Evolutionary conservation across 2,329 filamentous ascomycete species (phyloP), one percentile per base, ranked within the genome.

Genomic region (Pseudogymnoascus sp.): DNA sequence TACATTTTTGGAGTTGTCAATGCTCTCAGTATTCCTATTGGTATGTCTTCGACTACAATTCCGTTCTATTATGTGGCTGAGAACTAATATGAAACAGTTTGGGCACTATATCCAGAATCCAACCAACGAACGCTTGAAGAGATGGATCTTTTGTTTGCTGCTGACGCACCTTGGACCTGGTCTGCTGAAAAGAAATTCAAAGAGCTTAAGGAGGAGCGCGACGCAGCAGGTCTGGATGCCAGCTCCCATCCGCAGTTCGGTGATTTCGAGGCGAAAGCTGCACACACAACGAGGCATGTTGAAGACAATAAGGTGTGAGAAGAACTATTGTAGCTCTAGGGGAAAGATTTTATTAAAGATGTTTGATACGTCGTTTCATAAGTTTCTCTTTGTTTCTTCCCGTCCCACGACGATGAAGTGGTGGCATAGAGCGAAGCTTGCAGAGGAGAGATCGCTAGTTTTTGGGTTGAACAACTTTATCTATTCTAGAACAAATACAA

Each of bases 71-170:
- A 19, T 60, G 54, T 14, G 14, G 37, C 8, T 62, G 39, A n/a
- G 13, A 7, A 6, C 60, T 39, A 60, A 37, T 62, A 19, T 13
- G 23, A 1, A 23, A 14, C 43, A 48, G 43, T 48, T 21, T 92
- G 87, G 85, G 86, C 86, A 0, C 71, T 92, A 0, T 92, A 90
- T 64, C 89, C 89, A 0, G 89, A 92, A 72, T 89, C 85, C 2
- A 90, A 87, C 71, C 86, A 90, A 72, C 82, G 89, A 0, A 91
- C 88, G 0, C 77, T 92, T 0, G 89, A 92, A 70, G 88, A 91
- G 71, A 91, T 92, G 79, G 85, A 92, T 66, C 75, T 91, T 0
- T 75, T 92, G 0, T 92, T 92, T 68, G 86, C 88, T 0, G 81
- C 85, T 0, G 79, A 86, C 16, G 86, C 80, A 0, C 83, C 84